Conservation (phyloP, 345 rosid genomes). For the Litchi chinensis region DNA sequence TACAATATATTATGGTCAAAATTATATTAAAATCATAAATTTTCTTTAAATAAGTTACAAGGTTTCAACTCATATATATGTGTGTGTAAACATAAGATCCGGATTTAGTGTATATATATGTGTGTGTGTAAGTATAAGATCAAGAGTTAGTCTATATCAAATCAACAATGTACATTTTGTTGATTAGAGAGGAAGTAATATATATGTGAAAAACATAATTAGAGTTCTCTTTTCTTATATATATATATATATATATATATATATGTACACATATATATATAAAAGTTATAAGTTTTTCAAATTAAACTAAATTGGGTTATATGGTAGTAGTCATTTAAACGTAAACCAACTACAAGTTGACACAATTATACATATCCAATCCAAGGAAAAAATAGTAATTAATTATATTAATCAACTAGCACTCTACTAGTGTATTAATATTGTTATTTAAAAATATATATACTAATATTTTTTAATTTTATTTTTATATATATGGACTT, state of each 20-base stretch:
- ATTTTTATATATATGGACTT: too few species aligned
- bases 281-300: too few species aligned
- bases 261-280: too few species aligned
- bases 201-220: too few species aligned
- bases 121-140: not conserved
- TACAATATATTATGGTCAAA: not conserved
- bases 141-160: not conserved
- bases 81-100: not conserved
- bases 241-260: too few species aligned
- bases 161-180: not conserved
- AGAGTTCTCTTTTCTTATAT: too few species aligned
- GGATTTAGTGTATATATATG: too few species aligned
- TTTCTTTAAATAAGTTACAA: too few species aligned
- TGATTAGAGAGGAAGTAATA: too few species aligned
- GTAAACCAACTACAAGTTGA: not conserved
- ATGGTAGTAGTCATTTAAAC: too few species aligned
- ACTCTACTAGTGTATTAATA: not conserved
- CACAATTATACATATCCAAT: not conserved
- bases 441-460: not conserved
- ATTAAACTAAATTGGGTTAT: not conserved
- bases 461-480: too few species aligned
- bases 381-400: not conserved
- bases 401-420: not conserved
- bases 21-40: too few species aligned
- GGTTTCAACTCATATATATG: not conserved